Evolutionary conservation across 1,139 yeast genomes (phyloP).

Genomic region (Starmera stellimalicola): DNA sequence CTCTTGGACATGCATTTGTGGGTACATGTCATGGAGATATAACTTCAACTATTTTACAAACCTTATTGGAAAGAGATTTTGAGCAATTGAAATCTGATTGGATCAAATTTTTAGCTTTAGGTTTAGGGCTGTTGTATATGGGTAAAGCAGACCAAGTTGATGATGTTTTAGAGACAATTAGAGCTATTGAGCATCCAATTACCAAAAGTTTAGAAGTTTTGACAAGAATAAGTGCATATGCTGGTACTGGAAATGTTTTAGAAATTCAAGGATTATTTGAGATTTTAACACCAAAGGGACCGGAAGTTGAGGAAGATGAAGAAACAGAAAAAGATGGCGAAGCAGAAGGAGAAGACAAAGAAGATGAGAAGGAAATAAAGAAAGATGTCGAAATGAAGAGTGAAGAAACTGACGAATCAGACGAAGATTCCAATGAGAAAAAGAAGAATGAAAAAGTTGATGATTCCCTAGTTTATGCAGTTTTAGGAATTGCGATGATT

Average conservation of each 20-base stretch:
- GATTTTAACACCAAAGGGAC: constrained; percentile 64
- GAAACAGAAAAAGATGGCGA: constrained; percentile 34
- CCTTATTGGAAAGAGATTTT: constrained; percentile 77
- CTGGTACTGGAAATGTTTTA: constrained; percentile 96
- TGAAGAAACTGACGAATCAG: constrained; percentile 21
- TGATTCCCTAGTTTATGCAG: constrained; percentile 80
- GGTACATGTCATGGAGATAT: constrained; percentile 95
- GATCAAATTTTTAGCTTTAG: constrained; percentile 85
- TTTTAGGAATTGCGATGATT: constrained; percentile 85
- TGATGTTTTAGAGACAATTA: constrained; percentile 88
- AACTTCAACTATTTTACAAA: constrained; percentile 82
- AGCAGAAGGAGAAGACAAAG: constrained; percentile 15
- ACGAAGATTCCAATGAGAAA: constrained; percentile 23
- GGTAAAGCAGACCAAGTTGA: constrained; percentile 95
- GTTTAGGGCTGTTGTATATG: constrained; percentile 85
- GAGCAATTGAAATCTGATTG: constrained; percentile 75
- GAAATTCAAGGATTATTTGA: constrained; percentile 88
- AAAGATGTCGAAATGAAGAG: constrained; percentile 14
- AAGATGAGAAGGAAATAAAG: constrained; percentile 17
- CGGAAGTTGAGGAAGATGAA: constrained; percentile 32
- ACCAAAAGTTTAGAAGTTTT: constrained; percentile 83
- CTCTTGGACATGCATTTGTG: constrained; percentile 89
- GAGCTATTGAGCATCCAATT: constrained; percentile 93
- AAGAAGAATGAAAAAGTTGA: constrained; percentile 43
- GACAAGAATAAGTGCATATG: constrained; percentile 89